Base-by-base conservation (phyloP, 129 eudicot species). In the Arctium minus region DNA sequence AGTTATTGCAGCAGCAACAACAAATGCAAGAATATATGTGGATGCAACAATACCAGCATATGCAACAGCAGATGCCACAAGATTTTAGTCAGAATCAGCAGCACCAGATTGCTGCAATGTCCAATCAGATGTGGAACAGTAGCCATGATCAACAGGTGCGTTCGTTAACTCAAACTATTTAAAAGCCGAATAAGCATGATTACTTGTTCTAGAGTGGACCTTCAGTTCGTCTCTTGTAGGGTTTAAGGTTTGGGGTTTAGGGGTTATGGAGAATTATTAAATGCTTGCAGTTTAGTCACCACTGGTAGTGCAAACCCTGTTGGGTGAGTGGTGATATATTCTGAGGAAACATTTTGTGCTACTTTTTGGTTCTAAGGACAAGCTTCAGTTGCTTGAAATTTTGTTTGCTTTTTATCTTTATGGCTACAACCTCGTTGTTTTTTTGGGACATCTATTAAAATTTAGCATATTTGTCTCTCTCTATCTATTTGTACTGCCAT, bases 1-100 rank as follows among this genome's bases (percentile, higher is more conserved):
- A 73, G 36, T 84, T 64, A n/a, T 76, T 70, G 87, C 92, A 91
- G 83, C 92, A 92, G 64, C 88, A 92, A 77, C 90, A 92, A 86
- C 90, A 91, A 77, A 39, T 78, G 80, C 82, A 91, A 74, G 82
- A 70, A 77, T 62, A 77, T 44, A 87, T 82, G 53, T 83, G 84
- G 50, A 77, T 81, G 79, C 89, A 83, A 65, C 80, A 84, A 40
- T 80, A 86, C 29, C 86, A 89, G 31, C 85, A 80, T 2, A 39
- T 76, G 37, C 73, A 10, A 4, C 85, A 72, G 33, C 77, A 81
- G 15, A 76, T 64, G 72, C 84, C 83, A 33, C 79, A 65, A 22
- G 83, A 84, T 38, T 79, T 46, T 42, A 48, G 79, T 68, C 86
- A 85, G 80, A 80, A 80, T 32, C 82, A 80, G 30, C 82, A 75